Evolutionary conservation across 768 basidiomycete species (phyloP).

Genomic region (Wakefieldia striispora): DNA sequence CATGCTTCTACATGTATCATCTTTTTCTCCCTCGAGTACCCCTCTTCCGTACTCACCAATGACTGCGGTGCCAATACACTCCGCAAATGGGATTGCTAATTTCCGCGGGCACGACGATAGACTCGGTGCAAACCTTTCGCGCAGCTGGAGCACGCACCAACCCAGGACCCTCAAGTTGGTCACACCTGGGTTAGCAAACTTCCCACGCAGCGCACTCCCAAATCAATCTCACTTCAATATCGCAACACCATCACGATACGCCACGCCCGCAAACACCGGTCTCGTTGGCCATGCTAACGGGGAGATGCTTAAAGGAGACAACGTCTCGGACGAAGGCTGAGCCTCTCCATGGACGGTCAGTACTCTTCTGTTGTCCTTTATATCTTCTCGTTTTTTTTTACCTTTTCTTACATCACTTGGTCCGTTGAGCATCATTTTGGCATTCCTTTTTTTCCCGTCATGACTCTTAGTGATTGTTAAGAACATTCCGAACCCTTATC

Average conservation of each 20-base stretch:
- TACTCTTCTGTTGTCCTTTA: conserved; percentile 1
- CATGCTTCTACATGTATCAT: conserved; percentile 82
- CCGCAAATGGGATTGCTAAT: conserved; percentile 10
- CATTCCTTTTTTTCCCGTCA: neutral
- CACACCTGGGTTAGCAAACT: conserved; percentile 28
- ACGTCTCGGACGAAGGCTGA: conserved; percentile 30
- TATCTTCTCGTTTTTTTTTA: neutral
- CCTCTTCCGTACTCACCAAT: conserved; percentile 62
- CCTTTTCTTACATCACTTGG: neutral
- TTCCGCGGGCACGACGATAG: conserved; percentile 41
- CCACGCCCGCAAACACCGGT: neutral
- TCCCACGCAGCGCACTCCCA: conserved; percentile 54
- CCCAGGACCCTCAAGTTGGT: conserved; percentile 40
- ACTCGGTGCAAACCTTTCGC: conserved; percentile 53
- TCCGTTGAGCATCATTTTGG: conserved; percentile 1
- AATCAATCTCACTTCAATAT: conserved; percentile 46
- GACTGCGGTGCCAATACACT: conserved; percentile 27
- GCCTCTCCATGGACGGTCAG: conserved; percentile 22
- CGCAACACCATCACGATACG: conserved; percentile 29
- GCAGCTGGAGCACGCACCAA: conserved; percentile 56
- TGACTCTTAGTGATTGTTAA: conserved; percentile 11
- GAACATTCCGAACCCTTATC: conserved; percentile 11
- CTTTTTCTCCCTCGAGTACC: conserved; percentile 57
- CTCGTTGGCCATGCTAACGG: conserved; percentile 13
- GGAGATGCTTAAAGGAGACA: conserved; percentile 14